A percentile compares a stretch with the other conserved stretches of the same genome.
phyloP scores from a whole-genome alignment of 257 asterid genomes.

The Cynanchum wilfordii region DNA sequence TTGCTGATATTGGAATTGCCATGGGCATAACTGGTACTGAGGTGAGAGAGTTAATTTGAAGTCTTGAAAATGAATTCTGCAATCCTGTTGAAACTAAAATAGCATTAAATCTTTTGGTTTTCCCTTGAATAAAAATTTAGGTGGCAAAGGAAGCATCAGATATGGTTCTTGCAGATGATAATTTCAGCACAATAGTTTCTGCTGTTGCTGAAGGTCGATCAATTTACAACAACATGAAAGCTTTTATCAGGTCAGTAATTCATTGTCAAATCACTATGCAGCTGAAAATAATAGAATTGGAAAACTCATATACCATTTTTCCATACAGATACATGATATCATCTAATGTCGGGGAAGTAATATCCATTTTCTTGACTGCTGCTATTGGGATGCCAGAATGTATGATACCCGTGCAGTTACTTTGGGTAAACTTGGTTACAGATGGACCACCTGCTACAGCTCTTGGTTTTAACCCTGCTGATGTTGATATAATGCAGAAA shows the following conservation, averaged over 20 bases:
- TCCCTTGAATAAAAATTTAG: slow-evolving; percentile 26
- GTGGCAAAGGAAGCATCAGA: slow-evolving; percentile 89
- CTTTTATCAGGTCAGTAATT: slow-evolving; percentile 65
- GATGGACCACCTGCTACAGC: slow-evolving; percentile 99
- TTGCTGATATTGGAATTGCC: slow-evolving; percentile 90
- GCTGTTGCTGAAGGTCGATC: slow-evolving; percentile 91
- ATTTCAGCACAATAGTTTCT: slow-evolving; percentile 82
- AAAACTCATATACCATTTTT: not conserved
- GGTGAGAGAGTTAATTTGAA: slow-evolving; percentile 30
- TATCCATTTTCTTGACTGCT: slow-evolving; percentile 80
- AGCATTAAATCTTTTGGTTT: not conserved
- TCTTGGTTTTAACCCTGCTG: slow-evolving; percentile 88
- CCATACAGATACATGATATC: slow-evolving; percentile 83
- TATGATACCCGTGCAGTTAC: slow-evolving; percentile 83
- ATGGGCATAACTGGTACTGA: slow-evolving; percentile 95
- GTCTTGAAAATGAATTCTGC: not conserved
- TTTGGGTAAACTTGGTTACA: slow-evolving; percentile 89
- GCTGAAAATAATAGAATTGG: not conserved
- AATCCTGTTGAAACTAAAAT: not conserved
- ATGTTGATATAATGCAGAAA: slow-evolving; percentile 78
- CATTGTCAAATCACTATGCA: not conserved
- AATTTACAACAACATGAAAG: slow-evolving; percentile 89
- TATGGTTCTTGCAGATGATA: slow-evolving; percentile 91
- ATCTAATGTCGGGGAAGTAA: slow-evolving; percentile 84
- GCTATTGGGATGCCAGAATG: slow-evolving; percentile 87